Conservation (phyloP, 2,329 filamentous ascomycete species). For the Fusarium xylarioides region DNA sequence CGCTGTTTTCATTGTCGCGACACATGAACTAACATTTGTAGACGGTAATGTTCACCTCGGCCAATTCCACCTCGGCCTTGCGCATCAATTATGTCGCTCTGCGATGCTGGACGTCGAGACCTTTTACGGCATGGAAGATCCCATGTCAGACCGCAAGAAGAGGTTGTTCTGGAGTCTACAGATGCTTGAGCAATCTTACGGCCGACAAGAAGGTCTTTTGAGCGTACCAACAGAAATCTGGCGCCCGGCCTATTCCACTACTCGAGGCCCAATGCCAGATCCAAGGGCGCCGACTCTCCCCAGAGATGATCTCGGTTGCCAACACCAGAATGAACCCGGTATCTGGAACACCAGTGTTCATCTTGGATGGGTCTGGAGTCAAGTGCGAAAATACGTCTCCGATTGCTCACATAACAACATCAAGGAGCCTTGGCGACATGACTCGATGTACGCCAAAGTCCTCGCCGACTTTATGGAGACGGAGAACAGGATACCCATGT, state of each 20-base stretch:
- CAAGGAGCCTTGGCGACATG: conserved; percentile 61
- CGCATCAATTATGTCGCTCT: conserved; percentile 60
- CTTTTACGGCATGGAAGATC: conserved; percentile 49
- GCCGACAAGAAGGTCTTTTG: conserved; percentile 55
- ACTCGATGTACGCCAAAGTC: conserved; percentile 61
- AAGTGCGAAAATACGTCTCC: conserved; percentile 56
- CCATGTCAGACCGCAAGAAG: conserved; percentile 55
- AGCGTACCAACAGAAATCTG: conserved; percentile 53
- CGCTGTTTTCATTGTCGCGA: neutral
- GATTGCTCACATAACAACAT: conserved; percentile 58
- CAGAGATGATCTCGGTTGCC: conserved; percentile 54
- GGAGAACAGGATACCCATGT: conserved; percentile 59
- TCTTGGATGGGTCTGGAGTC: conserved; percentile 62
- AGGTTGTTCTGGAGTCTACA: conserved; percentile 62
- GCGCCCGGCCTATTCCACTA: conserved; percentile 48
- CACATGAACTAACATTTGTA: conserved; percentile 33
- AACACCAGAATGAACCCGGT: conserved; percentile 52
- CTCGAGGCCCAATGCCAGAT: conserved; percentile 37
- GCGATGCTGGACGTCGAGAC: conserved; percentile 58
- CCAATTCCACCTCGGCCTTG: conserved; percentile 60
- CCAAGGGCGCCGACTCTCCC: conserved; percentile 54
- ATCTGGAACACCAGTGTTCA: conserved; percentile 61
- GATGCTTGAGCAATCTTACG: conserved; percentile 60
- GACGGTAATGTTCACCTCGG: conserved; percentile 60
- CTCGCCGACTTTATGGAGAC: conserved; percentile 61